These are phyloP conservation scores for Teunomyces tritomae DNA, from an alignment of 805 yeast genomes.

Conservation along the genomic window DNA sequence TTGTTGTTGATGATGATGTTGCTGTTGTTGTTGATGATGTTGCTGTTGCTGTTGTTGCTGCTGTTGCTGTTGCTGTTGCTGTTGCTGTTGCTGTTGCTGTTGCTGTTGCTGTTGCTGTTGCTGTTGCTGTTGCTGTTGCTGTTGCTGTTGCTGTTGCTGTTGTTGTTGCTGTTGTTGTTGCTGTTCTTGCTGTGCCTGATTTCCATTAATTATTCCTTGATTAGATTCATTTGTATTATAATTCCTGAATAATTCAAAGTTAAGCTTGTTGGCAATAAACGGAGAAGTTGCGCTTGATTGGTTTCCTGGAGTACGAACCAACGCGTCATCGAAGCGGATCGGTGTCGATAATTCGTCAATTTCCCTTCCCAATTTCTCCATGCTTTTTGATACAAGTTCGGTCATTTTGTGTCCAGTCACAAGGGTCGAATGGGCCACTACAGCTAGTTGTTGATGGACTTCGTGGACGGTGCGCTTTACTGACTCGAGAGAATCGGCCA, in stretches of 20 bases:
- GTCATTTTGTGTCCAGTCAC: slow-evolving; percentile 11
- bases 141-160: not conserved
- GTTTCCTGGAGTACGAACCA: slow-evolving; percentile 8
- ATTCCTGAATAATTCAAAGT: slow-evolving; percentile 14
- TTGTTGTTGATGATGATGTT: no score
- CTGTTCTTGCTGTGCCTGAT: not conserved
- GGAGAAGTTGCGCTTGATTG: slow-evolving; percentile 17
- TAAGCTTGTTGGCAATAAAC: slow-evolving; percentile 15
- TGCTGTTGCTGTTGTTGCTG: slow-evolving; percentile 1
- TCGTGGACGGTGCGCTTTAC: slow-evolving; percentile 12
- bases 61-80: not conserved
- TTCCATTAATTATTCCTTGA: not conserved
- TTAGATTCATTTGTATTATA: not conserved
- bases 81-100: not conserved
- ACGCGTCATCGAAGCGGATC: slow-evolving; percentile 1
- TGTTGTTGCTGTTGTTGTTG: not conserved
- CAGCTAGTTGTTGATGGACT: slow-evolving; percentile 11
- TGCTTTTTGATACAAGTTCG: slow-evolving; percentile 19
- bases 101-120: not conserved
- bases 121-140: not conserved
- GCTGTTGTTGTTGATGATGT: not conserved
- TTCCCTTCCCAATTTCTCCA: slow-evolving; percentile 18
- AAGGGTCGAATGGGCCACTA: slow-evolving; percentile 7
- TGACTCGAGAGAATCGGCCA: slow-evolving; percentile 11
- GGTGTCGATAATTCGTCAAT: slow-evolving; percentile 16